Conservation (phyloP, 2,329 filamentous ascomycete species). For the Cercospora citrullina region DNA sequence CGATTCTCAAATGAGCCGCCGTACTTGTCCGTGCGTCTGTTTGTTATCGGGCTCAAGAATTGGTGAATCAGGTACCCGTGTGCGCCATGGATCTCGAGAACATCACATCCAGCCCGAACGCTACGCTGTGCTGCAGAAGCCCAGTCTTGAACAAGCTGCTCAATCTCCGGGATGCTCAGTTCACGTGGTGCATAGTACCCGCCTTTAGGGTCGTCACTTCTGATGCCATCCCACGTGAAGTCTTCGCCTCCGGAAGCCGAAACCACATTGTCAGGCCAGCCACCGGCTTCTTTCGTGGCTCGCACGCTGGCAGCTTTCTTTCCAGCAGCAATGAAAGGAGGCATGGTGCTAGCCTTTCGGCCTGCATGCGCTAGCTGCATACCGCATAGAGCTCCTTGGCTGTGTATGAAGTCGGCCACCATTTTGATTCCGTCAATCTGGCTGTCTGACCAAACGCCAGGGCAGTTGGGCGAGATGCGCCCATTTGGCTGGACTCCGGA, state of each 20-base stretch:
- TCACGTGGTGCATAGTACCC: constrained; percentile 42
- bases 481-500: constrained; percentile 75
- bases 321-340: constrained; percentile 58
- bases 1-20: constrained; percentile 72
- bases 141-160: constrained; percentile 63
- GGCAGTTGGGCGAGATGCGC: constrained; percentile 76
- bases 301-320: constrained; percentile 49
- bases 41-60: constrained; percentile 68
- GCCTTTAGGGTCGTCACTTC: constrained; percentile 32
- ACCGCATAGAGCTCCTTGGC: constrained; percentile 70
- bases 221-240: constrained; percentile 43
- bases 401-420: constrained; percentile 75
- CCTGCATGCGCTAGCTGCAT: constrained; percentile 84
- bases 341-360: constrained; percentile 57
- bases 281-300: constrained; percentile 52
- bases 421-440: constrained; percentile 72
- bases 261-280: constrained; percentile 56
- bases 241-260: constrained; percentile 54
- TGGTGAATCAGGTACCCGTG: constrained; percentile 74
- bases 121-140: constrained; percentile 58
- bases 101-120: constrained; percentile 66
- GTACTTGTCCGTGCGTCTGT: constrained; percentile 66
- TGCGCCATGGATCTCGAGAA: constrained; percentile 76
- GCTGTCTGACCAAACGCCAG: constrained; percentile 77
- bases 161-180: constrained; percentile 68